Evolutionary conservation across 257 asterid genomes (phyloP).

Genomic region (Solanum microdontum): DNA sequence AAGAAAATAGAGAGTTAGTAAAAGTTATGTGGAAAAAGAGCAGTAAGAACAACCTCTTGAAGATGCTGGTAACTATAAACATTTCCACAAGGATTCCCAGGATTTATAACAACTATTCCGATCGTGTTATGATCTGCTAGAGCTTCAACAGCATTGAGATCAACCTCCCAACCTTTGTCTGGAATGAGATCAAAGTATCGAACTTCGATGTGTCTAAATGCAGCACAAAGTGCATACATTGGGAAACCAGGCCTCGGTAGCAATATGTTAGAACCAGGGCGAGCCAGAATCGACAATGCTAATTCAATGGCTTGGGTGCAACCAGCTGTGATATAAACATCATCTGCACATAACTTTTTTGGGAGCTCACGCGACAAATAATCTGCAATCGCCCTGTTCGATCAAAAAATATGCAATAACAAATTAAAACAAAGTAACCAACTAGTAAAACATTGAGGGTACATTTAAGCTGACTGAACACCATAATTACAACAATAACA

Average conservation of each 20-base stretch:
- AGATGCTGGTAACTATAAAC: slow-evolving; percentile 57
- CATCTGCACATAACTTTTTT: slow-evolving; percentile 35
- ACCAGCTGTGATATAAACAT: slow-evolving; percentile 70
- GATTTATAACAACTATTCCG: slow-evolving; percentile 69
- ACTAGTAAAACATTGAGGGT: not conserved
- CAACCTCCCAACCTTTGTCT: slow-evolving; percentile 62
- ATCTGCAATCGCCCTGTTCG: slow-evolving; percentile 65
- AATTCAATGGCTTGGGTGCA: slow-evolving; percentile 87
- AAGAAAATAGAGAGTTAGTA: not conserved
- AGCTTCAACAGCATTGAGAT: slow-evolving; percentile 47
- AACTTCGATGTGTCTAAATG: slow-evolving; percentile 47
- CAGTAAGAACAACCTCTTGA: slow-evolving; percentile 35
- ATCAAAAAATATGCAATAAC: not conserved
- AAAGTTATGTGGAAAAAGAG: not conserved
- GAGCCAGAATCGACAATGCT: slow-evolving; percentile 40
- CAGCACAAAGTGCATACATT: slow-evolving; percentile 58
- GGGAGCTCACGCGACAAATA: slow-evolving; percentile 66
- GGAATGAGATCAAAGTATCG: slow-evolving; percentile 63
- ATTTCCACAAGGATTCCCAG: slow-evolving; percentile 91
- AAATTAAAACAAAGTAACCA: not conserved
- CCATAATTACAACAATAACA: not conserved
- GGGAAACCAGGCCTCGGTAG: slow-evolving; percentile 89
- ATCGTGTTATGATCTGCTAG: slow-evolving; percentile 74
- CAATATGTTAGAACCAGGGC: slow-evolving; percentile 69
- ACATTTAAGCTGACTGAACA: not conserved